These are phyloP conservation scores for Emergomyces africanus DNA, from an alignment of 2,329 filamentous ascomycete genomes.

Conservation along the genomic window DNA sequence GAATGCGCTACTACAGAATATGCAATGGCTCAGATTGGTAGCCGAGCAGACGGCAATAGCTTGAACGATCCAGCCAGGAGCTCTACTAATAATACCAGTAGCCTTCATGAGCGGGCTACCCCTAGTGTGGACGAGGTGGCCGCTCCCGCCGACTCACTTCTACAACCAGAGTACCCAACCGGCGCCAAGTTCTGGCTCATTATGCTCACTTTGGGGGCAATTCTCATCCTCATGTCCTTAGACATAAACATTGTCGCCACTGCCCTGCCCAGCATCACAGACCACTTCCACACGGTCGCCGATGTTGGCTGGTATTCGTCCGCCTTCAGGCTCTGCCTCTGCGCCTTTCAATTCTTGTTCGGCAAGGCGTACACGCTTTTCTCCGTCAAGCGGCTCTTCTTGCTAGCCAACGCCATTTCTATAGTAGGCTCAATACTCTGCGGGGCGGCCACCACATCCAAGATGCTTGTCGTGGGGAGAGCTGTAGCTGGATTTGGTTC, in stretches of 20 bases:
- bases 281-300: slow-evolving; percentile 16
- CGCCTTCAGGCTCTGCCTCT: slow-evolving; percentile 8
- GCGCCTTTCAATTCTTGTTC: slow-evolving; percentile 14
- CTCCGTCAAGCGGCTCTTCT: slow-evolving; percentile 17
- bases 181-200: neutral
- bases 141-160: neutral
- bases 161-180: neutral
- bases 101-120: neutral
- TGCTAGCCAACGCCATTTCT: slow-evolving; percentile 11
- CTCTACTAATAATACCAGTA: too few relatives aligned
- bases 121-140: neutral
- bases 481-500: neutral
- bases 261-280: slow-evolving; percentile 13
- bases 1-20: neutral
- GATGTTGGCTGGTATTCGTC: slow-evolving; percentile 21
- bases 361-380: slow-evolving; percentile 22
- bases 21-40: neutral
- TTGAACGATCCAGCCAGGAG: neutral
- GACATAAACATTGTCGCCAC: neutral
- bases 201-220: neutral
- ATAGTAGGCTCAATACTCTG: neutral
- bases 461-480: neutral
- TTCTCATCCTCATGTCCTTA: neutral
- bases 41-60: neutral
- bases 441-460: neutral